A percentile compares a stretch with the other conserved stretches of the same genome.
Conservation (phyloP, 2,329 filamentous ascomycete species). For the Penicillium paneum region DNA sequence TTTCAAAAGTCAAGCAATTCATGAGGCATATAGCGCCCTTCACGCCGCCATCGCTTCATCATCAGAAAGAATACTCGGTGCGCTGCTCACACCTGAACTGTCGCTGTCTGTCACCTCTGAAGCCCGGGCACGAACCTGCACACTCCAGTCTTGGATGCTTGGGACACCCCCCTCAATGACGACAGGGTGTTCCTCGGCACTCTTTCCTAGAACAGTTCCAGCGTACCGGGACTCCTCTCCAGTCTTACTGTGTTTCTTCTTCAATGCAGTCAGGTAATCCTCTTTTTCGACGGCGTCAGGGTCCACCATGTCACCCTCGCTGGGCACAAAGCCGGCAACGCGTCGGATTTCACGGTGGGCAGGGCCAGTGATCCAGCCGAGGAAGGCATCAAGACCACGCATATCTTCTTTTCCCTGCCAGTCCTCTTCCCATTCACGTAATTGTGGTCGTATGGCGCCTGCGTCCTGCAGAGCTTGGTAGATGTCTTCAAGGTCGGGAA, state of each 20-base stretch:
- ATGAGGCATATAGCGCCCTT: neutral
- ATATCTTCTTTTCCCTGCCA: constrained; percentile 71
- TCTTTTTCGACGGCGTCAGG: constrained; percentile 56
- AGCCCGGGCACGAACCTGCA: constrained; percentile 35
- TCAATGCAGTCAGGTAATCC: constrained; percentile 72
- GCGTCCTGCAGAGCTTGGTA: constrained; percentile 80
- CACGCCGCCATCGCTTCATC: constrained; percentile 39
- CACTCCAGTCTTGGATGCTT: constrained; percentile 64
- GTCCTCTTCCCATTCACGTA: constrained; percentile 65
- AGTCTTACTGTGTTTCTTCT: constrained; percentile 88
- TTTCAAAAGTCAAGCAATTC: neutral
- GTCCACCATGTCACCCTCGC: constrained; percentile 50
- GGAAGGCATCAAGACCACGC: constrained; percentile 72
- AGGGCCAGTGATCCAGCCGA: constrained; percentile 72
- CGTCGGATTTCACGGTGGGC: constrained; percentile 76
- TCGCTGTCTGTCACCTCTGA: constrained; percentile 30
- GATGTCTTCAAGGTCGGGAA: constrained; percentile 70
- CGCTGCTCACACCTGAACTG: constrained; percentile 41
- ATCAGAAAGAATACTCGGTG: constrained; percentile 40
- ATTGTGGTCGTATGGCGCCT: constrained; percentile 69
- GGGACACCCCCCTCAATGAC: constrained; percentile 74
- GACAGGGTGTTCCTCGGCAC: constrained; percentile 67
- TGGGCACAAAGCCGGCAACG: constrained; percentile 69
- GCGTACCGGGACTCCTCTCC: constrained; percentile 83
- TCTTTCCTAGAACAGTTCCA: constrained; percentile 76